phyloP scores from a whole-genome alignment of 345 rosid genomes.

The Citrus cavaleriei region DNA sequence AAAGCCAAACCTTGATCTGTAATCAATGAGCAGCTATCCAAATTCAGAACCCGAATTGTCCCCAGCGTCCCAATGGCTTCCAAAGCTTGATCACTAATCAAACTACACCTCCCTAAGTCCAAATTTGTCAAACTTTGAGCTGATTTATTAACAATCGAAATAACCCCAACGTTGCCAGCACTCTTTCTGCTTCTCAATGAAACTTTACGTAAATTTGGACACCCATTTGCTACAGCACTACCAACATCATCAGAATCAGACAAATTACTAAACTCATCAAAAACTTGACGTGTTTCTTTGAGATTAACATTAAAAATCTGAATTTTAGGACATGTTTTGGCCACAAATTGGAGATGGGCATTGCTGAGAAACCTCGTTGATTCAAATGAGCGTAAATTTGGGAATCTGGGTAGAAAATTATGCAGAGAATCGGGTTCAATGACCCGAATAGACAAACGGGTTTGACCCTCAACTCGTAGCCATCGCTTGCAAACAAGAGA shows the following conservation, averaged over 20 bases:
- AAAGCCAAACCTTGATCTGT: constrained; percentile 31
- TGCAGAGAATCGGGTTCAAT: constrained; percentile 29
- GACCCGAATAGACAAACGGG: constrained; percentile 36
- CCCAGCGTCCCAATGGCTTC: constrained; percentile 23
- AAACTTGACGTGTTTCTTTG: neutral
- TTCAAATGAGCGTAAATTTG: constrained; percentile 28
- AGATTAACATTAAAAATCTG: constrained; percentile 28
- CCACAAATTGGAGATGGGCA: constrained; percentile 30
- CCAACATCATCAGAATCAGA: constrained; percentile 20
- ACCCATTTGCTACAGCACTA: constrained; percentile 30
- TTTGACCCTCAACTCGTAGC: constrained; percentile 38
- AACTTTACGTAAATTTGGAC: constrained; percentile 23
- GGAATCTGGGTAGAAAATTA: constrained; percentile 41
- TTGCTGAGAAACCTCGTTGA: constrained; percentile 11
- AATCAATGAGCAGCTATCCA: constrained; percentile 35
- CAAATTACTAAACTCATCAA: neutral
- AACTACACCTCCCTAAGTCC: constrained; percentile 39
- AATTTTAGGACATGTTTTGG: constrained; percentile 31
- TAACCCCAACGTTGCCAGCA: constrained; percentile 30
- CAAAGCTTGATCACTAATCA: constrained; percentile 33
- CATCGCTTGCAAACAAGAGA: constrained; percentile 45
- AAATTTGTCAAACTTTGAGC: constrained; percentile 25
- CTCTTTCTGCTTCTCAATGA: constrained; percentile 32
- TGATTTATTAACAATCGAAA: constrained; percentile 13
- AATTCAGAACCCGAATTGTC: constrained; percentile 28